Conservation (phyloP, 2,329 filamentous ascomycete genomes). For the Aspergillus neoniger region DNA sequence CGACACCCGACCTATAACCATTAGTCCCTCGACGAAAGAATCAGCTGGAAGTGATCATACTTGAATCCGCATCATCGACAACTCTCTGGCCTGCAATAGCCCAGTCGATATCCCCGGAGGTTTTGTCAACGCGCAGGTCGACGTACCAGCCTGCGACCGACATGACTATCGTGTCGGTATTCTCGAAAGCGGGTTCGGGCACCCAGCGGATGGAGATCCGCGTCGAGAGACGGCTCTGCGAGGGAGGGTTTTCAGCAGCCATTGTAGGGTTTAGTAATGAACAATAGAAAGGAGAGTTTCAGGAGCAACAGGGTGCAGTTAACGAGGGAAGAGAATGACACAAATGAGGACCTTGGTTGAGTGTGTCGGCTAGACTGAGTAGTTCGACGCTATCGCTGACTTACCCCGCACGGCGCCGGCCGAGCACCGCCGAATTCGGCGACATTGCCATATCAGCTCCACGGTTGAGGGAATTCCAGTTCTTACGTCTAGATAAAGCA, state of each 20-base stretch:
- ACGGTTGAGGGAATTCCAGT: no score
- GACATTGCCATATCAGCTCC: no score
- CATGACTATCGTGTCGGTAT: constrained; percentile 48
- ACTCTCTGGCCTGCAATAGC: constrained; percentile 46
- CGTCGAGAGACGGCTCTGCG: constrained; percentile 35
- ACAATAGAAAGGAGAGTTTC: background rate
- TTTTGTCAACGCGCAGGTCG: constrained; percentile 45
- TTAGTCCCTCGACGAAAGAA: background rate
- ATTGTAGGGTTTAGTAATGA: background rate
- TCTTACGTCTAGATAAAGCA: no score
- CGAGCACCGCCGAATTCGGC: background rate
- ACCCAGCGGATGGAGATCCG: constrained; percentile 49
- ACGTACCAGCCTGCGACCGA: constrained; percentile 48
- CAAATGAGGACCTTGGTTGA: background rate
- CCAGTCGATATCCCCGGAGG: constrained; percentile 43
- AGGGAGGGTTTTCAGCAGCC: background rate
- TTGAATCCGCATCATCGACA: constrained; percentile 36
- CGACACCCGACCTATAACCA: constrained; percentile 33
- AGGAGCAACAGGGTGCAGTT: no score
- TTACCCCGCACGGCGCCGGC: background rate
- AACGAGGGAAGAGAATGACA: background rate
- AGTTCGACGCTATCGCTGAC: background rate
- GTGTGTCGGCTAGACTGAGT: background rate
- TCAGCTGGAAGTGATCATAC: constrained; percentile 24
- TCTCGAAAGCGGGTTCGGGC: constrained; percentile 43